These are phyloP conservation scores for Phytophthora cactorum DNA, from an alignment of 352 stramenopile species.

Conservation along the genomic window DNA sequence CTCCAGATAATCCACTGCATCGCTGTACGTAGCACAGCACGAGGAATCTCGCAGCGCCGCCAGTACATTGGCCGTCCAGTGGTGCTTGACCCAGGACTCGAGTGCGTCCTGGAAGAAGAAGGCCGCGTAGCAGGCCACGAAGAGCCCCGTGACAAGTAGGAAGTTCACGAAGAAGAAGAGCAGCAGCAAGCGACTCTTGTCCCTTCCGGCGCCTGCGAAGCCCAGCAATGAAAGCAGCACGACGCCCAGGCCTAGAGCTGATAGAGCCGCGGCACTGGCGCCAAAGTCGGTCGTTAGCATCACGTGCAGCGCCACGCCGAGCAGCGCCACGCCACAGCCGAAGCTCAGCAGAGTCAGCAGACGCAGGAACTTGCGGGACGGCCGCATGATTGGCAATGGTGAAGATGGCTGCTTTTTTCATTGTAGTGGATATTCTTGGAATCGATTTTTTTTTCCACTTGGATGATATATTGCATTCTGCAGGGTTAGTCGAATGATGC, in stretches of 20 bases:
- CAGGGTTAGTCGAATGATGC: slow-evolving; percentile 1
- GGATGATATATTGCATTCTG: slow-evolving; percentile 13
- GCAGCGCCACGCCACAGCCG: slow-evolving; percentile 49
- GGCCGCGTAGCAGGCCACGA: slow-evolving; percentile 66
- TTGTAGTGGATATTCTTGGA: slow-evolving; percentile 14
- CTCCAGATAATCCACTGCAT: slow-evolving; percentile 57
- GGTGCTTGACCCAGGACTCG: slow-evolving; percentile 77
- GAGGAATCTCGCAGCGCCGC: slow-evolving; percentile 45
- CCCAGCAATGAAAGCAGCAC: slow-evolving; percentile 64
- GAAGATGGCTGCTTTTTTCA: slow-evolving; percentile 7
- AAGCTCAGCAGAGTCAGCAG: slow-evolving; percentile 67
- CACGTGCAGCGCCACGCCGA: slow-evolving; percentile 63
- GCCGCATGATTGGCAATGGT: slow-evolving; percentile 48
- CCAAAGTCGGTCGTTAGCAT: slow-evolving; percentile 54
- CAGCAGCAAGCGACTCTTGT: slow-evolving; percentile 75
- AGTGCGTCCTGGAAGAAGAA: slow-evolving; percentile 74
- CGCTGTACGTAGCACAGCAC: slow-evolving; percentile 68
- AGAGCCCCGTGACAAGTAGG: slow-evolving; percentile 60
- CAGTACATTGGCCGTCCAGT: slow-evolving; percentile 63
- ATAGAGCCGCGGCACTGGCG: slow-evolving; percentile 56
- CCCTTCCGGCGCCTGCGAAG: slow-evolving; percentile 64
- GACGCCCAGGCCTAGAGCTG: slow-evolving; percentile 46
- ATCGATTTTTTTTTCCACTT: neutral
- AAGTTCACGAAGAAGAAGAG: slow-evolving; percentile 84
- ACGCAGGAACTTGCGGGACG: slow-evolving; percentile 67